phyloP scores from a whole-genome alignment of 1,284 basidiomycete genomes.

The Ceratobasidium papillatum region DNA sequence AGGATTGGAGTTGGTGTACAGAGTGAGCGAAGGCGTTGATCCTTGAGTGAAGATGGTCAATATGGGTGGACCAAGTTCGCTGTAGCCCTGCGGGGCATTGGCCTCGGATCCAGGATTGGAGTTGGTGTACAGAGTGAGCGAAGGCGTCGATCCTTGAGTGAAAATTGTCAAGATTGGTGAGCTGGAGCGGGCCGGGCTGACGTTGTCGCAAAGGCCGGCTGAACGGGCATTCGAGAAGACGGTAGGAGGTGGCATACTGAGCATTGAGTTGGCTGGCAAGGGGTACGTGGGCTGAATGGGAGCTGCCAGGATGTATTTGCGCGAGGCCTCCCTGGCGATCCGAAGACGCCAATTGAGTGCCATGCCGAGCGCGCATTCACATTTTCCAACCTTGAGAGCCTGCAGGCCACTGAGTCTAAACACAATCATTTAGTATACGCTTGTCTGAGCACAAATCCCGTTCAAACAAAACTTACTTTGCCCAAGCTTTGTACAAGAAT shows the following conservation, averaged over 20 bases:
- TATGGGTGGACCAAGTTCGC: no score
- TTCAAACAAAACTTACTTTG: slow-evolving; percentile 59
- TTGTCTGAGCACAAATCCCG: background rate
- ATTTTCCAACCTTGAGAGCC: slow-evolving; percentile 78
- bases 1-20: no score
- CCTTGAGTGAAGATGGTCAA: no score
- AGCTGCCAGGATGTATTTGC: background rate
- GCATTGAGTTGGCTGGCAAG: no score
- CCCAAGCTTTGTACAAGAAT: slow-evolving; percentile 93
- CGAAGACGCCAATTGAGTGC: slow-evolving; percentile 83
- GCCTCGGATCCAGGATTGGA: background rate
- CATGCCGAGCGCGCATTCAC: slow-evolving; percentile 80
- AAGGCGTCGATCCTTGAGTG: no score
- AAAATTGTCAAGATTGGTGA: background rate
- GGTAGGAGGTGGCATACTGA: background rate
- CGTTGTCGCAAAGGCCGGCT: background rate
- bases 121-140: no score
- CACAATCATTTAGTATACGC: background rate
- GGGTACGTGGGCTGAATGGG: background rate
- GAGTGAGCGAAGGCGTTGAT: no score
- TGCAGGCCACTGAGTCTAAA: slow-evolving; percentile 70
- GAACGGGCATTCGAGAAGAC: background rate
- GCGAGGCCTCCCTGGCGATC: slow-evolving; percentile 61
- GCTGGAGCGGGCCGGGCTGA: background rate
- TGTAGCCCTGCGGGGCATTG: background rate